Base-by-base conservation (phyloP, 129 eudicot genomes). In the Flaveria ramosissima region DNA sequence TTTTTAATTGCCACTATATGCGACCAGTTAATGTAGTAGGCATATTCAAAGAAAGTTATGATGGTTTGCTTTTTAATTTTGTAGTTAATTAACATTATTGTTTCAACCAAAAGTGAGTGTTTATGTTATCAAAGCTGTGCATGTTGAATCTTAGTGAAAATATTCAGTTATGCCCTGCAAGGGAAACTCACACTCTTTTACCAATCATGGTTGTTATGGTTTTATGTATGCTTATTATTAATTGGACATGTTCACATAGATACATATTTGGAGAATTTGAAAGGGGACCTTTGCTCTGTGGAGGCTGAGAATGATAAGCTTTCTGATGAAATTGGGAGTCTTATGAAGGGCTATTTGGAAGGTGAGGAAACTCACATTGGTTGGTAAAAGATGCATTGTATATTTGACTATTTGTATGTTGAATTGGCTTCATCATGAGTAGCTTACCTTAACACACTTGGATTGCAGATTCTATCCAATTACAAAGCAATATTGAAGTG, bases 401-500 rank as follows among this genome's bases (percentile, higher is more conserved):
- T 73, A n/a, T 36, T 3, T 30, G 36, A 3, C 36, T 30, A 30
- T 30, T 11, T 45, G 50, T 45, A 45, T 45, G 50, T 78, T 70
- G 39, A 11, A 13, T 9, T 57, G 39, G 13, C n/a, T 55, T 77
- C 52, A 8, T 72, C 62, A 68, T 75, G 60, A 59, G 32, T 26
- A 43, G 10, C 70, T 53, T 43, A 45, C 50, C 12, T 47, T 77
- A 19, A 69, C 64, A 66, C 12, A 64, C 52, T 63, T 15, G 32
- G 59, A 47, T 51, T 66, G 68, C 89, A 89, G 97, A 86, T 80
- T 83, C 82, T 77, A 76, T 65, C 43, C 60, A 74, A 52, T 52
- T 89, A 83, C 96, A 76, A 71, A 64, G 68, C 79, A 82, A 82
- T 51, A 84, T 86, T 46, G 92, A 89, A 83, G 86, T 72, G 12